Percentiles rank a stretch among this genome's conserved stretches.
Evolutionary conservation across 192 early-diverging fungal genomes (phyloP).

Genomic region (Umbelopsis ramanniana): DNA sequence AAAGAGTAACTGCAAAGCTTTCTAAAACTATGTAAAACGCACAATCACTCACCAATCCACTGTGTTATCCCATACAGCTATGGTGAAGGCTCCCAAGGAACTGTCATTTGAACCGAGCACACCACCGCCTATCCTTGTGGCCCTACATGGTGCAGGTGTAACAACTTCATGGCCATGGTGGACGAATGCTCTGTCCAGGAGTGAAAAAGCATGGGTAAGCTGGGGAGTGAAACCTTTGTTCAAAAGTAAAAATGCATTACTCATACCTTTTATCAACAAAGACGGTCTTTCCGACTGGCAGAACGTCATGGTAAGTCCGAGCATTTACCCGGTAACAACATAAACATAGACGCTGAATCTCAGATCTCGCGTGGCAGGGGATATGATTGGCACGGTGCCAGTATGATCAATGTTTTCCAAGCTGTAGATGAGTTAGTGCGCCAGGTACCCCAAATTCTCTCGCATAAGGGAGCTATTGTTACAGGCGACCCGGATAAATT

Average conservation of each 20-base stretch:
- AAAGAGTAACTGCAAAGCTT: background rate
- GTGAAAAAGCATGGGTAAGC: conserved; percentile 69
- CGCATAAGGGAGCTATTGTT: background rate
- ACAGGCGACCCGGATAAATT: background rate
- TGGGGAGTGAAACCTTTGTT: no score
- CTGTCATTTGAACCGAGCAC: conserved; percentile 31
- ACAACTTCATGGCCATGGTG: conserved; percentile 63
- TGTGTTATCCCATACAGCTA: conserved; percentile 17
- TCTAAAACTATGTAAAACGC: background rate
- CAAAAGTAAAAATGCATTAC: no score
- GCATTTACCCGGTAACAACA: background rate
- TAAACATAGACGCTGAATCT: background rate
- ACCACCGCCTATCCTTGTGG: conserved; percentile 61
- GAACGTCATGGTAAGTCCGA: conserved; percentile 64
- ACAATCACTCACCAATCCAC: background rate
- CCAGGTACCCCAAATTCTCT: background rate
- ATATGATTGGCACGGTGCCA: conserved; percentile 82
- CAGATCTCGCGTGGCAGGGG: conserved; percentile 48
- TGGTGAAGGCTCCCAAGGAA: conserved; percentile 45
- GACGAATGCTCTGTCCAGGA: conserved; percentile 56
- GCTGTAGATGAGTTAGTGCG: conserved; percentile 54
- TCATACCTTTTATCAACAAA: conserved; percentile 18
- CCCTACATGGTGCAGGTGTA: conserved; percentile 78
- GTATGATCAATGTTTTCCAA: conserved; percentile 59
- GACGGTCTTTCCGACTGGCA: conserved; percentile 71